phyloP scores from a whole-genome alignment of 2,329 filamentous ascomycete species.

The Pseudogymnoascus sp. region DNA sequence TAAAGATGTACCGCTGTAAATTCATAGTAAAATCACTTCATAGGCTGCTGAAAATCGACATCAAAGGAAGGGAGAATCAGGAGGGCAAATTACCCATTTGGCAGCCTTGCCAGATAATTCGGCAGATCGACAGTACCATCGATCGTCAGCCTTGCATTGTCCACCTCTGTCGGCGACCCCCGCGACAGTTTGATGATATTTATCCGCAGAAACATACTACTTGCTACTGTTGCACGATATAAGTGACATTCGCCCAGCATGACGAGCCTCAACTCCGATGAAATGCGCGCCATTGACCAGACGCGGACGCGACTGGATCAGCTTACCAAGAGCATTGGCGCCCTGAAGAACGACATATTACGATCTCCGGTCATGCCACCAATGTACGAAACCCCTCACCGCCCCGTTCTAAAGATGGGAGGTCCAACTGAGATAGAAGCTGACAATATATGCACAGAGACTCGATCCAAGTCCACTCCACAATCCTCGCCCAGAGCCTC shows the following conservation, averaged over 20 bases:
- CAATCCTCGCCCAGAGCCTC: conserved; percentile 66
- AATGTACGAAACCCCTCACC: conserved; percentile 41
- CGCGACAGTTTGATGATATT: not conserved
- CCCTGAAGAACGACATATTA: conserved; percentile 53
- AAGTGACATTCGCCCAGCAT: not conserved
- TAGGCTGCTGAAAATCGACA: not conserved
- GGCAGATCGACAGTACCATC: not conserved
- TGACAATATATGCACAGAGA: conserved; percentile 40
- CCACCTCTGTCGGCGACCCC: not conserved
- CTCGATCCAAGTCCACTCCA: conserved; percentile 64
- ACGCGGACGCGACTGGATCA: conserved; percentile 61
- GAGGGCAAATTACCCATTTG: not conserved
- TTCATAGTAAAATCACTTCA: not conserved
- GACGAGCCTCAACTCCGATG: conserved; percentile 33
- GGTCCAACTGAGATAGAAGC: not conserved
- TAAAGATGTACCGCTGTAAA: not conserved
- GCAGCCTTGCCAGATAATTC: not conserved
- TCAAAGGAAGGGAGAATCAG: not conserved
- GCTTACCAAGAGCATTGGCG: conserved; percentile 60
- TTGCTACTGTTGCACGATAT: not conserved
- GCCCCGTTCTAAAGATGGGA: not conserved
- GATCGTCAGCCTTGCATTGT: not conserved
- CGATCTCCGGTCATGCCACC: conserved; percentile 60
- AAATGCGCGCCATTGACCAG: conserved; percentile 63
- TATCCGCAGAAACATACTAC: not conserved